These are phyloP conservation scores for Metschnikowia matae DNA, from an alignment of 805 yeast genomes.

Conservation along the genomic window DNA sequence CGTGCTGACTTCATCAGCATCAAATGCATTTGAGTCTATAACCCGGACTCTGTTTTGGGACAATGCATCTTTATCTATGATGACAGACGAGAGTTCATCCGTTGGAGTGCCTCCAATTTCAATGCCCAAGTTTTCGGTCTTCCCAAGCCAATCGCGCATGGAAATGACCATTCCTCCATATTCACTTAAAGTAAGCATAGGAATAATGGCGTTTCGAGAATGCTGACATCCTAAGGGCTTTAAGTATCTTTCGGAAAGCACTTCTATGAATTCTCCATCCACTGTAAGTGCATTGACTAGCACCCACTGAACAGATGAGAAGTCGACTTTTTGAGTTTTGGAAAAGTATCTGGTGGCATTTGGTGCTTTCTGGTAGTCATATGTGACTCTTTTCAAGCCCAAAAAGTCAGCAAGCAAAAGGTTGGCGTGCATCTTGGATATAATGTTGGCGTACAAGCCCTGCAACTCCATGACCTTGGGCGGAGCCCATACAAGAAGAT, in stretches of 20 bases:
- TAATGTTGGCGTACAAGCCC: slow-evolving; percentile 80
- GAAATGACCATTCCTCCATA: slow-evolving; percentile 96
- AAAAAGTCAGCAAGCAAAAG: slow-evolving; percentile 81
- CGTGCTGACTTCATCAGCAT: slow-evolving; percentile 37
- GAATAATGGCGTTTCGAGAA: slow-evolving; percentile 76
- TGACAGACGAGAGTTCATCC: slow-evolving; percentile 52
- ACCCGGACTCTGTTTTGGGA: slow-evolving; percentile 69
- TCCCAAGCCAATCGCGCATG: slow-evolving; percentile 85
- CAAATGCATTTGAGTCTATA: slow-evolving; percentile 52
- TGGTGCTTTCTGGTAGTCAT: slow-evolving; percentile 89
- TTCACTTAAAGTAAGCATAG: slow-evolving; percentile 82
- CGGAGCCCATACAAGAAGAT: slow-evolving; percentile 74
- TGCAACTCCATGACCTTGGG: slow-evolving; percentile 69
- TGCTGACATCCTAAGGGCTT: slow-evolving; percentile 81
- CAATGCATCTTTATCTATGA: slow-evolving; percentile 69
- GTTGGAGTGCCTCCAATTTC: slow-evolving; percentile 31
- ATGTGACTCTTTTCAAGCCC: slow-evolving; percentile 84
- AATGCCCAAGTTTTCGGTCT: slow-evolving; percentile 56
- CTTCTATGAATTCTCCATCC: slow-evolving; percentile 89
- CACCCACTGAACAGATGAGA: slow-evolving; percentile 83
- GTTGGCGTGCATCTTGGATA: slow-evolving; percentile 67
- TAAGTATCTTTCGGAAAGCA: slow-evolving; percentile 84
- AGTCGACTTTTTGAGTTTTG: slow-evolving; percentile 68
- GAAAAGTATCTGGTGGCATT: slow-evolving; percentile 76
- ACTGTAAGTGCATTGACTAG: slow-evolving; percentile 82